Conservation (phyloP, 2,329 filamentous ascomycete genomes). For the Stachybotrys chartarum region DNA sequence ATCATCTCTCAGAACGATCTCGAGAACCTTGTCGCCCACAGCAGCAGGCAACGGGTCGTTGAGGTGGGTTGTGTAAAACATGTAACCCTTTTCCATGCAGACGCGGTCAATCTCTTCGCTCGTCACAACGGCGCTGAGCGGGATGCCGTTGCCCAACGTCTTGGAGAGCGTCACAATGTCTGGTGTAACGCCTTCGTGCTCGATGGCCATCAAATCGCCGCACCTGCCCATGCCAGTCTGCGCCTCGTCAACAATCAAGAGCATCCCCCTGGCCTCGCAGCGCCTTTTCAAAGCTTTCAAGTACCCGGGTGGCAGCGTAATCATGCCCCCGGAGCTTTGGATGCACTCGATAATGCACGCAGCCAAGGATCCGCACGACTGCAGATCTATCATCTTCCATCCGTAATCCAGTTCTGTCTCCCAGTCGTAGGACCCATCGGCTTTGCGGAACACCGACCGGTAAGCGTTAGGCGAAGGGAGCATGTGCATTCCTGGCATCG, state of each 20-base stretch:
- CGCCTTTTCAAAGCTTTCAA: constrained; percentile 46
- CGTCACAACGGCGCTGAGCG: constrained; percentile 50
- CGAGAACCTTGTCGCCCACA: constrained; percentile 54
- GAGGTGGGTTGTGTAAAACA: constrained; percentile 55
- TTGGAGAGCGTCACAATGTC: constrained; percentile 56
- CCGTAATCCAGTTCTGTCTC: constrained; percentile 53
- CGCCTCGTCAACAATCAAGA: constrained; percentile 55
- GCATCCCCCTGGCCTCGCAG: constrained; percentile 49
- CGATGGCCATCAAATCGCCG: constrained; percentile 52
- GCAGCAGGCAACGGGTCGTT: constrained; percentile 56
- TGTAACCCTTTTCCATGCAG: constrained; percentile 40
- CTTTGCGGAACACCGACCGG: constrained; percentile 50
- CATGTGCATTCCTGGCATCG: constrained; percentile 49
- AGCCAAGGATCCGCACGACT: constrained; percentile 53
- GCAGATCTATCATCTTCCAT: constrained; percentile 52
- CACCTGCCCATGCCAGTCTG: constrained; percentile 52
- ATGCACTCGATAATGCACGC: constrained; percentile 59
- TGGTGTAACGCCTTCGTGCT: constrained; percentile 45
- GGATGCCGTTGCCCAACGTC: constrained; percentile 53
- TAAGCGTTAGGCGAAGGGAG: constrained; percentile 55
- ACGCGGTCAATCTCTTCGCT: constrained; percentile 43
- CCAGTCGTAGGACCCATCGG: constrained; percentile 56
- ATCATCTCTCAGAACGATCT: constrained; percentile 50
- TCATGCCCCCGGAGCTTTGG: constrained; percentile 51
- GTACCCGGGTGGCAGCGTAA: constrained; percentile 51